Conservation (phyloP, 78 protist species). For the Dictyostelium brefeldianum region DNA sequence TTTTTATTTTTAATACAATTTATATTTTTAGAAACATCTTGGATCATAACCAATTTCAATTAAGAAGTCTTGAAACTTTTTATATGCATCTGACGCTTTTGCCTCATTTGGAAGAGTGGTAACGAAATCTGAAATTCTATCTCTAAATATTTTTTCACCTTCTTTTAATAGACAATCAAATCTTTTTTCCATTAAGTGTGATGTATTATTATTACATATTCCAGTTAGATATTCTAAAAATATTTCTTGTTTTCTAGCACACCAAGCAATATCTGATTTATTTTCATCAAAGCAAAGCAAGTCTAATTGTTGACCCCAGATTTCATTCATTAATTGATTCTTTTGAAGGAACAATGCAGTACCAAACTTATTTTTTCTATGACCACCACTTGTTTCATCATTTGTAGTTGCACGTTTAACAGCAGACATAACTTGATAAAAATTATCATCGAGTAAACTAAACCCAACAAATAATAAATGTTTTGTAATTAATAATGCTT, state of each 20-base stretch:
- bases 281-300: conserved; percentile 43
- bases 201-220: conserved; percentile 13
- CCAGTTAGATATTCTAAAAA: conserved; percentile 59
- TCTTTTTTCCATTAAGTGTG: conserved; percentile 69
- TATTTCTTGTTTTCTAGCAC: conserved; percentile 76
- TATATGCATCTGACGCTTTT: conserved; percentile 37
- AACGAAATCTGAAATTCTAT: conserved; percentile 31
- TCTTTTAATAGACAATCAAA: conserved; percentile 56
- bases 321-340: conserved; percentile 63
- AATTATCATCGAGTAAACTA: conserved; percentile 85
- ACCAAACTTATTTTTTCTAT: conserved; percentile 36
- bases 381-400: not conserved
- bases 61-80: conserved; percentile 12
- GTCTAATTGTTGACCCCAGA: conserved; percentile 68
- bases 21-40: not conserved
- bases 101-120: too few species aligned
- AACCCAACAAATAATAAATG: conserved; percentile 88
- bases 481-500: conserved; percentile 80
- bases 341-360: conserved; percentile 57
- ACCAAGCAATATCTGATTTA: conserved; percentile 11
- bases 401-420: conserved; percentile 30
- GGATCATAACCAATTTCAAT: not conserved
- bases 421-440: conserved; percentile 72
- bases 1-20: too few species aligned
- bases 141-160: conserved; percentile 74